A percentile compares a stretch with the other conserved stretches of the same genome.
Evolutionary conservation across 352 stramenopile genomes (phyloP).

Genomic region (Phytophthora macrochlamydospora): DNA sequence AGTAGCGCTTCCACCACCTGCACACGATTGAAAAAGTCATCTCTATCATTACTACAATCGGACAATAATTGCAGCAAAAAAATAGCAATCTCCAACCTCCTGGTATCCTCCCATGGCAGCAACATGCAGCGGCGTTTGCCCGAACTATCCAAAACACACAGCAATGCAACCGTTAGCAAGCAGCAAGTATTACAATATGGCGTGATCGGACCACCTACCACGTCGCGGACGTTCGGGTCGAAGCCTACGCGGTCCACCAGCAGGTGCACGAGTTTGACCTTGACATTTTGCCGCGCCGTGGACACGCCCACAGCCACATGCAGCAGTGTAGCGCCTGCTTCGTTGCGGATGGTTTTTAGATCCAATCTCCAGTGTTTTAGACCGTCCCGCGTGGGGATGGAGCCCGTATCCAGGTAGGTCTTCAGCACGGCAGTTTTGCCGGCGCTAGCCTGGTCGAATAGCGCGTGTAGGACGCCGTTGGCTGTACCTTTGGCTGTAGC

Average conservation of each 20-base stretch:
- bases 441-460: slow-evolving; percentile 75
- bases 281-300: slow-evolving; percentile 66
- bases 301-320: slow-evolving; percentile 73
- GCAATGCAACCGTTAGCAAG: background rate
- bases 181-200: background rate
- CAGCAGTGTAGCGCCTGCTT: slow-evolving; percentile 62
- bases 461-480: slow-evolving; percentile 73
- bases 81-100: slow-evolving; percentile 38
- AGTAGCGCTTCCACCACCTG: slow-evolving; percentile 64
- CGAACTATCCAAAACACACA: slow-evolving; percentile 46
- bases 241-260: slow-evolving; percentile 75
- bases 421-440: slow-evolving; percentile 61
- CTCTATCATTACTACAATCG: slow-evolving; percentile 1
- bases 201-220: slow-evolving; percentile 32
- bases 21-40: background rate
- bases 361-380: slow-evolving; percentile 79
- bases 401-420: slow-evolving; percentile 69
- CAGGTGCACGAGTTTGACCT: slow-evolving; percentile 72
- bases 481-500: slow-evolving; percentile 71
- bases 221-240: slow-evolving; percentile 68
- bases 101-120: slow-evolving; percentile 68
- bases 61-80: background rate
- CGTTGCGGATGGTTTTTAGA: slow-evolving; percentile 63
- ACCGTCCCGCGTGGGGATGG: slow-evolving; percentile 77
- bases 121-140: slow-evolving; percentile 73